These are phyloP conservation scores for Syzygium malaccense DNA, from an alignment of 441 rosid genomes.

Conservation along the genomic window DNA sequence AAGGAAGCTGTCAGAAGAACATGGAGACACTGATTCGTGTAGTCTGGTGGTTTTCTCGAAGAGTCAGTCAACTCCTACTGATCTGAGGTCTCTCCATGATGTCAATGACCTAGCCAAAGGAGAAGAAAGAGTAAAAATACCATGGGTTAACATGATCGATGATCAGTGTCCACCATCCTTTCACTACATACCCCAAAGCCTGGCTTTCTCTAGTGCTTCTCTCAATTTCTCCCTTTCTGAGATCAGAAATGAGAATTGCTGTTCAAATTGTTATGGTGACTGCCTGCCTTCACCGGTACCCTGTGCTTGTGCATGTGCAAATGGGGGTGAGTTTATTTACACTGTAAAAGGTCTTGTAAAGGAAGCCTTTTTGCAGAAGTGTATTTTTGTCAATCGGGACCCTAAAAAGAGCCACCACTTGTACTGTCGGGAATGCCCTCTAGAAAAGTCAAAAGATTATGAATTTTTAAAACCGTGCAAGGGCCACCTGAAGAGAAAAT, in stretches of 20 bases:
- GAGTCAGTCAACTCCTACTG: conserved; percentile 36
- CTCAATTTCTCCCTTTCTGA: conserved; percentile 53
- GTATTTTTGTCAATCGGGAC: conserved; percentile 51
- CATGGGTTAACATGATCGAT: conserved; percentile 71
- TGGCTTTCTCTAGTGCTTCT: conserved; percentile 48
- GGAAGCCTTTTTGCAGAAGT: conserved; percentile 55
- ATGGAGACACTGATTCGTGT: conserved; percentile 5
- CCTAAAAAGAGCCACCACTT: conserved; percentile 40
- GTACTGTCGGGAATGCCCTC: conserved; percentile 63
- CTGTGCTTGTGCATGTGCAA: conserved; percentile 52
- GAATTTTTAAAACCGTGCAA: conserved; percentile 62
- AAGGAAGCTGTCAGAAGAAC: conserved; percentile 12
- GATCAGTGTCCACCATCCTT: conserved; percentile 51
- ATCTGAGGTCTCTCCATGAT: conserved; percentile 36
- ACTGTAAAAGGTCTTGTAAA: conserved; percentile 48
- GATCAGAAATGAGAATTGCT: conserved; percentile 47
- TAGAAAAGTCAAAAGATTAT: conserved; percentile 53
- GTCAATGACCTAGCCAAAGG: conserved; percentile 58
- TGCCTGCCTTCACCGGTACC: conserved; percentile 48
- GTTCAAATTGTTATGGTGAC: conserved; percentile 59
- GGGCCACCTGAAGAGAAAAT: conserved; percentile 74
- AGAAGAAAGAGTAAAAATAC: conserved; percentile 57
- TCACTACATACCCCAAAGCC: conserved; percentile 49
- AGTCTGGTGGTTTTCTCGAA: conserved; percentile 45
- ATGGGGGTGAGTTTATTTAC: conserved; percentile 44